Conservation (phyloP, 768 basidiomycete species). For the Pholiota molesta region DNA sequence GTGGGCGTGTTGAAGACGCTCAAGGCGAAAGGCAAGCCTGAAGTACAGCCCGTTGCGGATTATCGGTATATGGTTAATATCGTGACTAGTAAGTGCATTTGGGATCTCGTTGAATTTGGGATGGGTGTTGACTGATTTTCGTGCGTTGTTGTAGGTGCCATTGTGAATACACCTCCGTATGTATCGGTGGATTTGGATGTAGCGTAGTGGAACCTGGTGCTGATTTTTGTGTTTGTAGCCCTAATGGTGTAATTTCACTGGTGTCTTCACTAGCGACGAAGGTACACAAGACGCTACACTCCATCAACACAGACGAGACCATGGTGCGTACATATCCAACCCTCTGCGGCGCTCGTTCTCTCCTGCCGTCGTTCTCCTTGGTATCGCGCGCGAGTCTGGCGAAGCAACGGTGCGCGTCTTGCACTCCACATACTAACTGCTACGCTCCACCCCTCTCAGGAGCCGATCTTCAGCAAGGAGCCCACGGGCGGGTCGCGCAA, state of each 20-base stretch:
- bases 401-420: no score
- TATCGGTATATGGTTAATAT: slow-evolving; percentile 91
- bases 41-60: slow-evolving; percentile 60
- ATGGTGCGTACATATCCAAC: slow-evolving; percentile 58
- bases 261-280: slow-evolving; percentile 82
- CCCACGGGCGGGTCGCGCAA: slow-evolving; percentile 78
- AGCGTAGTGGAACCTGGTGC: neutral
- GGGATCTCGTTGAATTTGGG: neutral
- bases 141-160: slow-evolving; percentile 59
- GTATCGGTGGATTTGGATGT: slow-evolving; percentile 27
- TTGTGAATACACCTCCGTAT: slow-evolving; percentile 92
- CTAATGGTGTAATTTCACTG: slow-evolving; percentile 72
- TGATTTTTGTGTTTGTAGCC: slow-evolving; percentile 45
- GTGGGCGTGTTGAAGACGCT: slow-evolving; percentile 80
- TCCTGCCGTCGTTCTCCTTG: neutral
- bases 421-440: no score
- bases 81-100: slow-evolving; percentile 60
- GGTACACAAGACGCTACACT: slow-evolving; percentile 85
- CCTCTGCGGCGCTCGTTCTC: neutral
- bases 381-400: no score
- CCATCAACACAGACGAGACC: slow-evolving; percentile 80
- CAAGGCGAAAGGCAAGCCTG: slow-evolving; percentile 47
- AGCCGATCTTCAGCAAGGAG: slow-evolving; percentile 77
- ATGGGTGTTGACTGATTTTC: neutral
- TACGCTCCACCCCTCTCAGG: slow-evolving; percentile 35